Base-by-base conservation (phyloP, 2,329 filamentous ascomycete genomes). In the Zelopaecilomyces penicillatus region DNA sequence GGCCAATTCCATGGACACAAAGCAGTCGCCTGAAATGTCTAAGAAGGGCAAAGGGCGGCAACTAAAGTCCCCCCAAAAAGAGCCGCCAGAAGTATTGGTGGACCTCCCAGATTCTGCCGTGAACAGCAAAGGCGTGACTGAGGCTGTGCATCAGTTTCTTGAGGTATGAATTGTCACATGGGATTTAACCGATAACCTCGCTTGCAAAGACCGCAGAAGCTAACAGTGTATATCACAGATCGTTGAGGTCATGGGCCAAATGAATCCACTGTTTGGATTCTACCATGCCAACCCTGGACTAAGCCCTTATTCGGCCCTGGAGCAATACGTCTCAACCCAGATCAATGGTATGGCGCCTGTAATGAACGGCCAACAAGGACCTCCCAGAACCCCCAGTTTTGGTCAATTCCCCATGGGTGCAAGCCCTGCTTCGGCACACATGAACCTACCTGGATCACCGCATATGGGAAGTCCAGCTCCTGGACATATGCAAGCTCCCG, bases 231-330 rank as follows among this genome's bases (percentile, higher is more conserved):
- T 30, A 39, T 52, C 50, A 30, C 57, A 81, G 77, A 74, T 82
- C 57, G 76, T 77, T 44, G 80, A 83, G 58, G 78, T 83, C 35
- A 76, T 83, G 67, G 76, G 76, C 46, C 76, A 82, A 57, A 82
- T 83, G 79, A 79, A 74, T 52, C 77, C 78, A 2, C 62, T 85
- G 4, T 82, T 85, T 59, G 62, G 60, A 41, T 82, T 72, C 53
- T 78, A 70, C 38, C 75, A 81, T 49, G 56, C 63, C 10, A 73
- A 83, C 51, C 68, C 75, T 3, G 66, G 66, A 6, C 60, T 81
- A 3, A 67, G 71, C 2, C 78, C 81, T 0, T 81, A 80, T 47
- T 60, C 64, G 26, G 78, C 80, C 3, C 69, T 85, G 28, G 74
- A 81, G 28, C 74, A 82, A 53, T 82, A 81, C 52, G 75, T 82